phyloP scores from a whole-genome alignment of 805 yeast species.

The Candida tammaniensis region DNA sequence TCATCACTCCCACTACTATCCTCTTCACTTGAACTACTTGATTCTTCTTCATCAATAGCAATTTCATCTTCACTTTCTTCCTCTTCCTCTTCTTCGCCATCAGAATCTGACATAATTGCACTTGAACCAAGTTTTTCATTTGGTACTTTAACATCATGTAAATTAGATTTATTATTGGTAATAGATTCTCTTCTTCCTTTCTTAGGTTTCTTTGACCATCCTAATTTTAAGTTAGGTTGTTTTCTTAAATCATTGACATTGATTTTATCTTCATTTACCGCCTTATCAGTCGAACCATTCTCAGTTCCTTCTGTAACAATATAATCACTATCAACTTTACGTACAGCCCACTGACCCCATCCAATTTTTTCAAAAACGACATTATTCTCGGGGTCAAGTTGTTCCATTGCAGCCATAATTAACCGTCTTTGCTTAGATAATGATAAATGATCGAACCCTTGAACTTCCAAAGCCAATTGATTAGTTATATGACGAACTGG shows the following conservation, averaged over 20 bases:
- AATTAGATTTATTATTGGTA: conserved; percentile 42
- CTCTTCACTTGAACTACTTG: conserved; percentile 23
- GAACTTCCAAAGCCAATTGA: conserved; percentile 70
- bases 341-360: conserved; percentile 97
- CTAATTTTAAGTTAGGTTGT: conserved; percentile 33
- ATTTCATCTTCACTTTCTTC: conserved; percentile 23
- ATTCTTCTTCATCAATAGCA: conserved; percentile 38
- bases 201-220: conserved; percentile 38
- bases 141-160: conserved; percentile 49
- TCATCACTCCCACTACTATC: conserved; percentile 28
- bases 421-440: conserved; percentile 86
- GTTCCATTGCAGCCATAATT: conserved; percentile 85
- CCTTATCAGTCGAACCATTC: neutral
- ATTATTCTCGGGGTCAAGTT: conserved; percentile 56
- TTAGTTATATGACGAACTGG: conserved; percentile 88
- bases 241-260: conserved; percentile 33
- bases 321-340: conserved; percentile 45
- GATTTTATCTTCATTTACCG: too few species aligned
- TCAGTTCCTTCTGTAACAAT: conserved; percentile 47
- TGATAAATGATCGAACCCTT: conserved; percentile 75
- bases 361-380: conserved; percentile 89
- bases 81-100: conserved; percentile 22
- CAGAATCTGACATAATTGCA: conserved; percentile 31
- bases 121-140: conserved; percentile 27
- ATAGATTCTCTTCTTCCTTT: conserved; percentile 48